A percentile compares a stretch with the other conserved stretches of the same genome.
These are phyloP conservation scores for Meira nashicola DNA, from an alignment of 1,284 basidiomycete species.

Conservation along the genomic window DNA sequence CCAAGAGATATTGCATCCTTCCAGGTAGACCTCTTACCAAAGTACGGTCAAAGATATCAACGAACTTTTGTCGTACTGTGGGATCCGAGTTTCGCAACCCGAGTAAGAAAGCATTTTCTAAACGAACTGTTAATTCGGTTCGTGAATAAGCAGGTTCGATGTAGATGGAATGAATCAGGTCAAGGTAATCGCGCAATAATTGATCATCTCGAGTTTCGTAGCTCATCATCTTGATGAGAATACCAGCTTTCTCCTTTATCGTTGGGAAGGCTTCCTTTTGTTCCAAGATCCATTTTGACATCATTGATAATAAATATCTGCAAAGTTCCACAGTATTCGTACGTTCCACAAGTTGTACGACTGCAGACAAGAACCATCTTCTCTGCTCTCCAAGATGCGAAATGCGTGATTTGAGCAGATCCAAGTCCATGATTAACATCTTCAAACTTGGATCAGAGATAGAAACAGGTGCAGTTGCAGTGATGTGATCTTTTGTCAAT, in stretches of 20 bases:
- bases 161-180: slow-evolving; percentile 91
- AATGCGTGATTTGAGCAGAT: slow-evolving; percentile 58
- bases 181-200: slow-evolving; percentile 78
- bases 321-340: slow-evolving; percentile 79
- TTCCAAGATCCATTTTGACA: slow-evolving; percentile 81
- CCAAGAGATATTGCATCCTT: slow-evolving; percentile 83
- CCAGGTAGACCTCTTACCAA: slow-evolving; percentile 76
- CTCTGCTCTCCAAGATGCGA: slow-evolving; percentile 59
- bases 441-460: slow-evolving; percentile 48
- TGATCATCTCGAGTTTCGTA: slow-evolving; percentile 69
- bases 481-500: slow-evolving; percentile 80
- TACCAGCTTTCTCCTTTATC: slow-evolving; percentile 88
- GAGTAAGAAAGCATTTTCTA: slow-evolving; percentile 89
- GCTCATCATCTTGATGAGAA: slow-evolving; percentile 83
- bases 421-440: slow-evolving; percentile 58
- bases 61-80: slow-evolving; percentile 74
- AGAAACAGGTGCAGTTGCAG: slow-evolving; percentile 24
- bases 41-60: slow-evolving; percentile 84
- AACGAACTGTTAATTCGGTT: slow-evolving; percentile 85
- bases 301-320: slow-evolving; percentile 78
- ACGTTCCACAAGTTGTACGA: slow-evolving; percentile 82
- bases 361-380: slow-evolving; percentile 66
- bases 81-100: slow-evolving; percentile 83
- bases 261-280: slow-evolving; percentile 61
- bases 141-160: slow-evolving; percentile 76